Evolutionary conservation across 2,329 filamentous ascomycete species (phyloP), one percentile per base, ranked within the genome.

Genomic region (Exophiala spinifera): DNA sequence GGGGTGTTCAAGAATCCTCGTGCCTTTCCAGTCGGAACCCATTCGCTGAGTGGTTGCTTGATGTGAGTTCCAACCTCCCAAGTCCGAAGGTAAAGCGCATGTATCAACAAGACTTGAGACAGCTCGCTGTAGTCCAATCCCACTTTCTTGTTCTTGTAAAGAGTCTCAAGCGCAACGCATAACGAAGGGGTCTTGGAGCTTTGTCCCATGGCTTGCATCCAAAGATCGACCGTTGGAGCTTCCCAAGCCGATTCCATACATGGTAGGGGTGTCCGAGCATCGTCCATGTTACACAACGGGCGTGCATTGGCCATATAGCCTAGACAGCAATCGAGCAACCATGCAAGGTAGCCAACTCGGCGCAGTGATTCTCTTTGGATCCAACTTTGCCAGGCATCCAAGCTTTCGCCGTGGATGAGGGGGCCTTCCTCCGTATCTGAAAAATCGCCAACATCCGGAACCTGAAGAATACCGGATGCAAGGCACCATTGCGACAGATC

Each of bases 101-200:
- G 77, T 20, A 80, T 72, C 15, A 78, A 68, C 7, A 81, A 64
- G 20, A 75, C 69, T 10, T 76, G 72, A 31, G 74, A 74, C 53
- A 80, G 77, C 39, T 80, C 77, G 15, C 76, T 75, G 31, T 75
- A 71, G 14, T 68, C 69, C 1, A 69, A 61, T 8, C 74, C 67
- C 5, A 79, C 63, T 33, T 65, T 67, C 61, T 80, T 80, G 58
- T 79, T 75, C 19, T 78, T 70, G 60, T 79, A 80, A 2, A 79
- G 60, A 3, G 69, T 69, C 46, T 78, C 71, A 11, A 78, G 65
- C 1, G 75, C 74, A n/a, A 23, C 42, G 25, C 51, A 57, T 23
- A 62, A 44, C 13, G 46, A 54, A 20, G 55, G 49, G 25, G 39
- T 49, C 10, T 31, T 28, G 15, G 50, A 33, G 11, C 53, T 14